These are phyloP conservation scores for Mallotus japonicus DNA, from an alignment of 441 rosid genomes.

Conservation along the genomic window DNA sequence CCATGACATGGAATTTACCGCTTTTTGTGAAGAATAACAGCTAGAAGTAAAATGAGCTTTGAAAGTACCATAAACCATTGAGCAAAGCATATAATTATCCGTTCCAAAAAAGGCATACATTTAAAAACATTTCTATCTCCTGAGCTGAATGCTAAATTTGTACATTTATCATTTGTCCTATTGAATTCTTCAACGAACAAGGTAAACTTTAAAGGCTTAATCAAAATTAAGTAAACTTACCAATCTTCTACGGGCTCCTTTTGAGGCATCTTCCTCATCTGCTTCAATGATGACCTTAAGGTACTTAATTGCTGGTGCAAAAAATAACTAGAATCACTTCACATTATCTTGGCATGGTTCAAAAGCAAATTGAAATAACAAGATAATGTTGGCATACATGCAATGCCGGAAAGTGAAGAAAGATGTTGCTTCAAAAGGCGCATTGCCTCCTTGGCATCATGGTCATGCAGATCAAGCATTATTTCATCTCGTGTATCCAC, in stretches of 20 bases:
- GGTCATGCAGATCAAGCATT: constrained; percentile 41
- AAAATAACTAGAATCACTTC: not conserved
- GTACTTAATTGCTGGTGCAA: constrained; percentile 46
- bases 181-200: not conserved
- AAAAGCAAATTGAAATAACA: constrained; percentile 1
- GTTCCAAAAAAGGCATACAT: not conserved
- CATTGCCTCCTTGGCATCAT: constrained; percentile 42
- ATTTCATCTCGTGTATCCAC: constrained; percentile 30
- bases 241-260: constrained; percentile 46
- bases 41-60: no score
- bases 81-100: not conserved
- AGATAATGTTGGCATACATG: constrained; percentile 37
- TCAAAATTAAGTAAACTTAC: constrained; percentile 29
- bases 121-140: not conserved
- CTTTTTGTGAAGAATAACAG: no score
- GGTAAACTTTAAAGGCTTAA: not conserved
- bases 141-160: not conserved
- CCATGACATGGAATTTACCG: no score
- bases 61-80: no score
- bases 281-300: constrained; percentile 49
- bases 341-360: constrained; percentile 3
- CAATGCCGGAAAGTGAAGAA: constrained; percentile 45
- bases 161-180: not conserved
- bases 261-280: constrained; percentile 34
- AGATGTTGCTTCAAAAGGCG: constrained; percentile 48